Evolutionary conservation across 2,329 filamentous ascomycete species (phyloP), one percentile per base, ranked within the genome.

Genomic region (Cercospora nicotianae): DNA sequence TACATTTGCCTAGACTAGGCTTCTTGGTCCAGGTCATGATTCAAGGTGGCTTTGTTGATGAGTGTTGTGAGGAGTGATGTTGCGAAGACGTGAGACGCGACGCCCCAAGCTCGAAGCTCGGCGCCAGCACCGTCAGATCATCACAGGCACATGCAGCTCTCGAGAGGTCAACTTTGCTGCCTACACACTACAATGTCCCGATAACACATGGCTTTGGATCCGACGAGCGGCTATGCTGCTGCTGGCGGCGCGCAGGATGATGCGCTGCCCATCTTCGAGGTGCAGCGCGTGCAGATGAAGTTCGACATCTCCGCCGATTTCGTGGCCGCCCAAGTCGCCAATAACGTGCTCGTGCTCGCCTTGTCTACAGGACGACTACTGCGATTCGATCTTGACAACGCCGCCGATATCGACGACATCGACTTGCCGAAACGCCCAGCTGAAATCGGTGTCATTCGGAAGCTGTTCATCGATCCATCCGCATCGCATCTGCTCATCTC

Each of bases 351-450:
- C 66, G 89, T 98, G 23, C 85, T 99, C 62, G 95, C 95, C 48
- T 86, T 99, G 42, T 94, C 93, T 5, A 97, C 94, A 67, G 93
- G 93, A 61, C 90, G 94, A 74, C 95, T 99, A 71, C 83, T 99
- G 68, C 89, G 95, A 69, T 99, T 99, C 79, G 95, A 98, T 79
- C 83, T 98, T 62, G 93, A 97, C 80, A 92, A 90, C 76, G 91
- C 95, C 5, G 92, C 94, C 77, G 95, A 99, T 80, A 97, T 99
- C 76, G 95, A 99, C 81, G 94, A 99, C 81, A 97, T 99, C 79
- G 95, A 99, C 79, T 88, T 99, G 7, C 95, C 95, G 42, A 97
- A 96, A 83, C 95, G 94, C 76, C 88, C 92, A 16, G 90, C 92
- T 42, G 94, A 99, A 79, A 87, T 95, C 68, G 95, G 95, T 73